These are phyloP conservation scores for Wickerhamomyces kurtzmanii DNA, from an alignment of 805 yeast genomes.

Conservation along the genomic window DNA sequence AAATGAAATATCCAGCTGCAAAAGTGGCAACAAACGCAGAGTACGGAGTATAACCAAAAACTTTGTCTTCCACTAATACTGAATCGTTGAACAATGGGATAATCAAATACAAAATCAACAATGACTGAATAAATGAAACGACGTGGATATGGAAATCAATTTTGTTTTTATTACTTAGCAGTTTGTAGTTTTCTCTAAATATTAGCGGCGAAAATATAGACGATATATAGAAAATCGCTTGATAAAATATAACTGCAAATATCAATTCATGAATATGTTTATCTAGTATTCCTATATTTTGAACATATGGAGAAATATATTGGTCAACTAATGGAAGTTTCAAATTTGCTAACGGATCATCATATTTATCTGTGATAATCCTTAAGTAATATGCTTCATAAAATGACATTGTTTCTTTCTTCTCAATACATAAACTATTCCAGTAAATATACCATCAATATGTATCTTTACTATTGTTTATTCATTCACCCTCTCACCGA, in stretches of 20 bases:
- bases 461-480: too few species aligned
- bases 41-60: constrained; percentile 60
- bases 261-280: constrained; percentile 23
- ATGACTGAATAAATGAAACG: constrained; percentile 77
- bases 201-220: constrained; percentile 12
- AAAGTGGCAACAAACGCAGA: constrained; percentile 56
- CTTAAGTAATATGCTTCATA: too few species aligned
- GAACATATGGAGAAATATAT: constrained; percentile 14
- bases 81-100: constrained; percentile 56
- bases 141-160: constrained; percentile 78
- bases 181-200: constrained; percentile 11
- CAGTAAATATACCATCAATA: too few species aligned
- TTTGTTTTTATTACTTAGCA: constrained; percentile 30
- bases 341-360: constrained; percentile 16
- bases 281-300: constrained; percentile 11
- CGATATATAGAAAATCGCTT: constrained; percentile 15
- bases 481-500: too few species aligned
- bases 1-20: constrained; percentile 72
- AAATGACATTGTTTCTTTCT: too few species aligned
- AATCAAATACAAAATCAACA: constrained; percentile 48
- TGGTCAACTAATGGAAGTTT: constrained; percentile 19
- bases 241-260: constrained; percentile 18
- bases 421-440: too few species aligned
- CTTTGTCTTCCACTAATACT: constrained; percentile 31
- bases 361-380: constrained; percentile 2